Percentiles rank a stretch among this genome's conserved stretches.
These are phyloP conservation scores for Starmera stellimalicola DNA, from an alignment of 1,139 yeast species.

Conservation along the genomic window DNA sequence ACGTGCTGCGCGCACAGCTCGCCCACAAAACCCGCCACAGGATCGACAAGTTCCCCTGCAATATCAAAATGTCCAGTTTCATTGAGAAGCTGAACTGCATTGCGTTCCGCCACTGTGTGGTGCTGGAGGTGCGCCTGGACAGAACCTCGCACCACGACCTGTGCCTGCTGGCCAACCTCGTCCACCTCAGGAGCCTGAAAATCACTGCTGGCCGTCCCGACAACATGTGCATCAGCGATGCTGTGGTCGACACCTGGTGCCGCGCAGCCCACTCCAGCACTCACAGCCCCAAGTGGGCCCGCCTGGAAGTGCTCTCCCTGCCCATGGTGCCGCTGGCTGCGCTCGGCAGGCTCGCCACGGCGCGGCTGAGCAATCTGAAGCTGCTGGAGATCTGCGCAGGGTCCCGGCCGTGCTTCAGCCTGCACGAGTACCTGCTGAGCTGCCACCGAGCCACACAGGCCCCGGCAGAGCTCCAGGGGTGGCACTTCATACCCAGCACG, in stretches of 20 bases:
- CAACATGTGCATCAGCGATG: slow-evolving; percentile 4
- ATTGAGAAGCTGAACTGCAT: slow-evolving; percentile 8
- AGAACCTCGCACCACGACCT: slow-evolving; percentile 9
- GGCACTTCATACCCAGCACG: too few relatives aligned
- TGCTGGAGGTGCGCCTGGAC: slow-evolving; percentile 12
- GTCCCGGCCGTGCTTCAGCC: too few relatives aligned
- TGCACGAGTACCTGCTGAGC: too few relatives aligned
- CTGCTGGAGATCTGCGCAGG: too few relatives aligned
- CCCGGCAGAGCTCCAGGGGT: too few relatives aligned
- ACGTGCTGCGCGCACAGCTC: slow-evolving; percentile 7
- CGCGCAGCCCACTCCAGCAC: too few relatives aligned
- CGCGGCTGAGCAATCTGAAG: too few relatives aligned
- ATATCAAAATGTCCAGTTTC: slow-evolving; percentile 10
- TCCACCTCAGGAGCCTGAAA: slow-evolving; percentile 6
- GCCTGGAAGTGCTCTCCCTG: slow-evolving; percentile 12
- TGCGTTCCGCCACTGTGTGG: slow-evolving; percentile 9
- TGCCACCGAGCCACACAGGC: too few relatives aligned
- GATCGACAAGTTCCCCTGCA: slow-evolving; percentile 17
- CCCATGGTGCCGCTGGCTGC: too few relatives aligned
- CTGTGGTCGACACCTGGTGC: slow-evolving; percentile 14
- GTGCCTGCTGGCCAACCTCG: slow-evolving; percentile 10
- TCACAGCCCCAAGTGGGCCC: too few relatives aligned
- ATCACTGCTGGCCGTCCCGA: neutral
- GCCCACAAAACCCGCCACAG: slow-evolving; percentile 14
- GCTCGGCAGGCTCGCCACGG: too few relatives aligned